Base-by-base conservation (phyloP, 1,139 yeast genomes). In the Magnusiomyces paraingens region DNA sequence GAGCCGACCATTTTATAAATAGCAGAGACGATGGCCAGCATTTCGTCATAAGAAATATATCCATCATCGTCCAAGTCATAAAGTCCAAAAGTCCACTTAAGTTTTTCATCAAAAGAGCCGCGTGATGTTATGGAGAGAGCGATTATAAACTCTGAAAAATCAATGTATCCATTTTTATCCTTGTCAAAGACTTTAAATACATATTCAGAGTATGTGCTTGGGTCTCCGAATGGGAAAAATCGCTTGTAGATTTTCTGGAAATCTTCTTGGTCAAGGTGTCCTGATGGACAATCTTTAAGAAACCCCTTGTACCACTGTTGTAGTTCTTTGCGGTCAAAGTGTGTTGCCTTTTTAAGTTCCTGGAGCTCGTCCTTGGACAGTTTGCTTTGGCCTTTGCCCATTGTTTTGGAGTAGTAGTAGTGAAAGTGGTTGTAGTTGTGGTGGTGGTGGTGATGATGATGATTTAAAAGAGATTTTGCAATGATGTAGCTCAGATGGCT, bases 221-320 rank as follows among this genome's bases (percentile, higher is more conserved):
- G 96, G 65, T 93, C 96, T 1, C 99, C 99, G 74, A 94, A 94
- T 20, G 99, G 99, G 74, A 94, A 94, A 70, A 91, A 94, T 67
- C 93, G 98, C 69, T 88, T 89, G 73, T 90, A 94, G 20, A 93
- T 91, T 69, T 87, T 88, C 60, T 87, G 83, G 69, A 94, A 90
- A 66, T 93, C 98, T 53, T 86, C 88, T 65, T 86, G 86, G 10
- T 90, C 82, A 47, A 94, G 75, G 66, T 86, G 93, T 0, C 99
- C 99, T 47, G 82, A 78, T 0, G 98, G 98, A 68, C 97, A 91
- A 66, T 94, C 99, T 65, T 96, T 79, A 50, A 86, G 75, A 64
- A 93, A 93, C 2, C 98, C 98, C 68, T 90, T 91, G 69, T 91
- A 93, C 99, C 99, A 93, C 67, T 91, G 99, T 69, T 93, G 98